Evolutionary conservation across 352 stramenopile genomes (phyloP).

Genomic region (Phytophthora gonapodyides): DNA sequence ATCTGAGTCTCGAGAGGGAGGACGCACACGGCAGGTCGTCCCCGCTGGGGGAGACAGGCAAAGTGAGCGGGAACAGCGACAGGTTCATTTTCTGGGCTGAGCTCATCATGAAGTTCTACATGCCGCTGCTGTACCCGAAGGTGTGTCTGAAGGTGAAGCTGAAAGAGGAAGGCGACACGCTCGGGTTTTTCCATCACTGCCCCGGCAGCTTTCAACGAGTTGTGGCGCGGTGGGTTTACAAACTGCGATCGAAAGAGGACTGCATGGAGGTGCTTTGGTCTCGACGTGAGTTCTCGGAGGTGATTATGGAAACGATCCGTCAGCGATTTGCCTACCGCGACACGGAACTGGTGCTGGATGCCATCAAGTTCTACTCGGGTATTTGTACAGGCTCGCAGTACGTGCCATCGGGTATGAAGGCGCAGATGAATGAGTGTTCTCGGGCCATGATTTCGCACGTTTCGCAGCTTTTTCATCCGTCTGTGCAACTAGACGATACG

Average conservation of each 20-base stretch:
- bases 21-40: slow-evolving; percentile 43
- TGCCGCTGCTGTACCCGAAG: slow-evolving; percentile 88
- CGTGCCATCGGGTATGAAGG: slow-evolving; percentile 76
- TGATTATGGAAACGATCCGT: slow-evolving; percentile 88
- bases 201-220: slow-evolving; percentile 87
- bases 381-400: slow-evolving; percentile 81
- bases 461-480: slow-evolving; percentile 87
- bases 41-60: slow-evolving; percentile 28
- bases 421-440: slow-evolving; percentile 81
- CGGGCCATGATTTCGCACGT: slow-evolving; percentile 89
- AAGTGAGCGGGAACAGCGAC: slow-evolving; percentile 44
- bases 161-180: slow-evolving; percentile 79
- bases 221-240: slow-evolving; percentile 87
- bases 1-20: slow-evolving; percentile 83
- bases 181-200: slow-evolving; percentile 89
- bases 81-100: slow-evolving; percentile 88
- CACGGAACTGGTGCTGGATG: slow-evolving; percentile 80
- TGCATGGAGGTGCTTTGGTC: slow-evolving; percentile 86
- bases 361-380: slow-evolving; percentile 88
- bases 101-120: slow-evolving; percentile 91
- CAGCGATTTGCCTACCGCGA: slow-evolving; percentile 88
- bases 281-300: slow-evolving; percentile 76
- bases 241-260: slow-evolving; percentile 78
- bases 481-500: slow-evolving; percentile 78
- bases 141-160: slow-evolving; percentile 85